These are phyloP conservation scores for Podospora australis DNA, from an alignment of 495 filamentous ascomycete species.

Conservation along the genomic window DNA sequence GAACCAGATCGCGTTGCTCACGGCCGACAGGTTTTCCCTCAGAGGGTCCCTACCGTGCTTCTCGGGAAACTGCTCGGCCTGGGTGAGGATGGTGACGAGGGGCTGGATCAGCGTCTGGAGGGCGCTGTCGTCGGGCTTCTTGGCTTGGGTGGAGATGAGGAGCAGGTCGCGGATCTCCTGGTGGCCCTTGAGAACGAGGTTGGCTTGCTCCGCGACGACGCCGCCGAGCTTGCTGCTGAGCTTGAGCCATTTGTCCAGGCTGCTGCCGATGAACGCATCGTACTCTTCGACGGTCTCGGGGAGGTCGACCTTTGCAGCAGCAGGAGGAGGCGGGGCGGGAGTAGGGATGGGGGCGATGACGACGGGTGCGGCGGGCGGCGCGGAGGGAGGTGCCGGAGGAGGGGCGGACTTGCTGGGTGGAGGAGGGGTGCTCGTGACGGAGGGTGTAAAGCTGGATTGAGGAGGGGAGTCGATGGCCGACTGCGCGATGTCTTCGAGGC, in stretches of 20 bases:
- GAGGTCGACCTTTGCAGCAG: constrained; percentile 49
- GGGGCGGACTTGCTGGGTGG: constrained; percentile 13
- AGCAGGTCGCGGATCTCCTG: constrained; percentile 80
- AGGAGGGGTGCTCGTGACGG: not conserved
- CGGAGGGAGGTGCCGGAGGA: too few relatives aligned
- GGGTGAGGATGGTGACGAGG: constrained; percentile 69
- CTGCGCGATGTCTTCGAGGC: constrained; percentile 91
- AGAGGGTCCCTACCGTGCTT: constrained; percentile 62
- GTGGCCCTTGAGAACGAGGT: constrained; percentile 50
- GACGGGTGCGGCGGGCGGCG: constrained; percentile 27
- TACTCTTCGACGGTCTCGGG: constrained; percentile 80
- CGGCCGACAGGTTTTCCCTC: constrained; percentile 73
- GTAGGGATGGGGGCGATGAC: constrained; percentile 13
- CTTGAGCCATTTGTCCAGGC: constrained; percentile 71
- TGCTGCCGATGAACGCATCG: constrained; percentile 66
- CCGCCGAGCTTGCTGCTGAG: constrained; percentile 71
- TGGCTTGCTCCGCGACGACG: constrained; percentile 66
- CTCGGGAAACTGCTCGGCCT: constrained; percentile 71
- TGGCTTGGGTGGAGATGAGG: constrained; percentile 80
- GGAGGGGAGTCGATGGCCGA: constrained; percentile 55
- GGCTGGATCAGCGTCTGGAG: constrained; percentile 60
- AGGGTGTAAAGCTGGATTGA: constrained; percentile 26
- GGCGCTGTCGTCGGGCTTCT: constrained; percentile 77
- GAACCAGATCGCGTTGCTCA: constrained; percentile 81
- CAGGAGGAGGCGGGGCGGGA: constrained; percentile 24